Conservation (phyloP, 441 rosid species). For the Eutrema salsugineum region DNA sequence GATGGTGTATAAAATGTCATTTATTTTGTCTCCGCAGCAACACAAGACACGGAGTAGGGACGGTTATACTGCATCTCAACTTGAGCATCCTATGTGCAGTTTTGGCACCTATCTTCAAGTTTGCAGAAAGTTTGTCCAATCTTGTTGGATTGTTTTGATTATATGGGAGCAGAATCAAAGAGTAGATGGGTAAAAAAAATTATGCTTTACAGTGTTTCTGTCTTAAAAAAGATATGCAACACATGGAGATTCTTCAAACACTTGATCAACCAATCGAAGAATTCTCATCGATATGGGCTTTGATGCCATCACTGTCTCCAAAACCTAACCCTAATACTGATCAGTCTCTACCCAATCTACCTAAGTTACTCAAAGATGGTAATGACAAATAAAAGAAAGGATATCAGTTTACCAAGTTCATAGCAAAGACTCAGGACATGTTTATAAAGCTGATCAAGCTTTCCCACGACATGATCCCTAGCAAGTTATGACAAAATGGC, state of each 20-base stretch:
- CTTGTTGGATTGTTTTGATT: too few species aligned
- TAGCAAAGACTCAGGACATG: constrained; percentile 52
- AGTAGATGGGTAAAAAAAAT: background rate
- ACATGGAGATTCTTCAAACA: constrained; percentile 46
- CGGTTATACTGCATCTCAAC: too few species aligned
- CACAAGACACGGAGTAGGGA: too few species aligned
- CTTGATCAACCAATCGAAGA: constrained; percentile 66
- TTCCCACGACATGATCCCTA: constrained; percentile 37
- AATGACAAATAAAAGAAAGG: constrained; percentile 55
- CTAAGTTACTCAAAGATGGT: constrained; percentile 40
- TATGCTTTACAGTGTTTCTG: background rate
- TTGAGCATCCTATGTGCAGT: too few species aligned
- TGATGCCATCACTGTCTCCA: constrained; percentile 72
- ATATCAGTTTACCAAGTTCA: constrained; percentile 81
- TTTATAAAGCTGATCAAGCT: constrained; percentile 36
- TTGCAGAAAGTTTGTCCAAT: too few species aligned
- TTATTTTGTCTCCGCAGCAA: too few species aligned
- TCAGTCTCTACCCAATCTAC: constrained; percentile 35
- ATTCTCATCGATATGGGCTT: constrained; percentile 80
- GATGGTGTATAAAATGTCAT: constrained; percentile 42
- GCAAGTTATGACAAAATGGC: constrained; percentile 62
- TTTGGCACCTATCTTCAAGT: too few species aligned
- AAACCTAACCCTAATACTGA: constrained; percentile 42
- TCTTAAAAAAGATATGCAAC: constrained; percentile 55
- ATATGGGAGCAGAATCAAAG: too few species aligned